A percentile compares a stretch with the other conserved stretches of the same genome.
These are phyloP conservation scores for Penicillium sp. DNA, from an alignment of 2,329 filamentous ascomycete species.

Conservation along the genomic window DNA sequence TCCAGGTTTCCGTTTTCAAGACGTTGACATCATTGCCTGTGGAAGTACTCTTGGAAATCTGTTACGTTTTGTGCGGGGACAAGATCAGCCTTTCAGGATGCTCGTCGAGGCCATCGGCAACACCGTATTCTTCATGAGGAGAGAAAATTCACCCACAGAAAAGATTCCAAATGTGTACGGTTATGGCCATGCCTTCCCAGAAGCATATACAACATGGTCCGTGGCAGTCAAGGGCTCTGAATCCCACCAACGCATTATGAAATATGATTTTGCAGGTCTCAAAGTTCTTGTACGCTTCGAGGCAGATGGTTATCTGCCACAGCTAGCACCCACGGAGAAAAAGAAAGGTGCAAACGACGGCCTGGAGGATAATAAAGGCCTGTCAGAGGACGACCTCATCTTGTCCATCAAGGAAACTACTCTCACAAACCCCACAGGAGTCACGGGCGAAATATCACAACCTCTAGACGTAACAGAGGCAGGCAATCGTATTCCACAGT, in stretches of 20 bases:
- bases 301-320: constrained; percentile 53
- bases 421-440: neutral
- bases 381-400: neutral
- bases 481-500: constrained; percentile 33
- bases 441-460: neutral
- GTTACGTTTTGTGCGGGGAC: constrained; percentile 50
- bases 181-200: constrained; percentile 64
- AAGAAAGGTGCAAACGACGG: neutral
- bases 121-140: constrained; percentile 61
- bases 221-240: constrained; percentile 49
- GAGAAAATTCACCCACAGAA: constrained; percentile 58
- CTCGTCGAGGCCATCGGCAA: constrained; percentile 53
- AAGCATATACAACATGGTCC: constrained; percentile 63
- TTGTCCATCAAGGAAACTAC: constrained; percentile 2
- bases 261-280: constrained; percentile 55
- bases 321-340: neutral
- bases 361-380: neutral
- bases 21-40: constrained; percentile 57
- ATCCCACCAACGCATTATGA: constrained; percentile 60
- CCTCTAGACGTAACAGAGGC: constrained; percentile 22
- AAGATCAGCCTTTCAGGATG: constrained; percentile 54
- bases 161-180: constrained; percentile 54
- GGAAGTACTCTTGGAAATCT: constrained; percentile 60
- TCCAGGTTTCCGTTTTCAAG: constrained; percentile 28
- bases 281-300: constrained; percentile 54